phyloP scores from a whole-genome alignment of 1,284 basidiomycete species.

The Malassezia caprae region DNA sequence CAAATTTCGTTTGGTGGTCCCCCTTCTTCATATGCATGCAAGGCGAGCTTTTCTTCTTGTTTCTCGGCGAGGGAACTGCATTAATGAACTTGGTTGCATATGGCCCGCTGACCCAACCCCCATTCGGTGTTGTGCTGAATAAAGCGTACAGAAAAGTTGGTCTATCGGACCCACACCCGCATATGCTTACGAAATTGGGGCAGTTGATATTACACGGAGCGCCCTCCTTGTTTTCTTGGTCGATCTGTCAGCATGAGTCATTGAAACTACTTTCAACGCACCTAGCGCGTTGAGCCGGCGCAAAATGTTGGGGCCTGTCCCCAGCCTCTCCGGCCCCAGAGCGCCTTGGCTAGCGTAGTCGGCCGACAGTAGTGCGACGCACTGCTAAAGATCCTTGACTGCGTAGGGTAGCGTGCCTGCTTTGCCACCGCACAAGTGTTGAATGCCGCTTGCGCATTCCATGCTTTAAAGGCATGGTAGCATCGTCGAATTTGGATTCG shows the following conservation, averaged over 20 bases:
- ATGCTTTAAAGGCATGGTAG: constrained; percentile 13
- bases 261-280: background rate
- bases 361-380: background rate
- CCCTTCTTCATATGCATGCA: background rate
- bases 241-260: background rate
- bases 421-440: background rate
- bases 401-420: background rate
- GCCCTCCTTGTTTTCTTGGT: background rate
- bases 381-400: background rate
- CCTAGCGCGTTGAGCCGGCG: background rate
- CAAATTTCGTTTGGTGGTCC: background rate
- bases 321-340: background rate
- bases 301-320: background rate
- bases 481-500: background rate
- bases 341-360: background rate
- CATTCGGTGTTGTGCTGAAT: background rate
- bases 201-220: background rate
- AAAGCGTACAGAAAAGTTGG: background rate
- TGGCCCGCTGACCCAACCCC: background rate
- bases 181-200: constrained; percentile 1
- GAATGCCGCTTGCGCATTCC: background rate
- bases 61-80: background rate
- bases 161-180: background rate
- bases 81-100: background rate
- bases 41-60: background rate